These are phyloP conservation scores for Penicillium paneum DNA, from an alignment of 2,329 filamentous ascomycete genomes.

Conservation along the genomic window DNA sequence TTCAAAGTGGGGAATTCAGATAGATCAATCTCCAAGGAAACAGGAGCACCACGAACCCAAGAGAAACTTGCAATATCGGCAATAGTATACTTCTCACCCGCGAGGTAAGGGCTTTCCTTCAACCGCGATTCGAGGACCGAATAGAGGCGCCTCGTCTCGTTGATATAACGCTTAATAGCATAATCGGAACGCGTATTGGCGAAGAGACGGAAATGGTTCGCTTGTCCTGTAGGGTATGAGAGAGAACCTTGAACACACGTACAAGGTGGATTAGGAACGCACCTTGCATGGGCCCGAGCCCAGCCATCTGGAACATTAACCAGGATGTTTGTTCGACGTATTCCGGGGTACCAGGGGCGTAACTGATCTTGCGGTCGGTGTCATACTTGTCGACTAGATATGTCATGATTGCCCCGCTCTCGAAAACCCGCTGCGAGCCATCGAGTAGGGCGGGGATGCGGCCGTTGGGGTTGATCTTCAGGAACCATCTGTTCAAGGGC, in stretches of 20 bases:
- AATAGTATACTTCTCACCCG: constrained; percentile 48
- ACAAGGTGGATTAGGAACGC: background rate
- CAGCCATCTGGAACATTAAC: constrained; percentile 47
- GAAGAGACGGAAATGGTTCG: constrained; percentile 49
- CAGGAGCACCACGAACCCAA: constrained; percentile 38
- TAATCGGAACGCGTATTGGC: constrained; percentile 45
- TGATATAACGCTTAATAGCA: constrained; percentile 47
- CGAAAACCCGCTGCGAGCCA: constrained; percentile 42
- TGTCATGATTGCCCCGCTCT: constrained; percentile 47
- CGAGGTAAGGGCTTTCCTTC: constrained; percentile 42
- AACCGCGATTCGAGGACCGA: constrained; percentile 46
- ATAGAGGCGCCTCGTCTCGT: constrained; percentile 50
- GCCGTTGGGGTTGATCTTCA: constrained; percentile 51
- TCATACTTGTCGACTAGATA: constrained; percentile 49
- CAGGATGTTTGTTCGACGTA: constrained; percentile 47
- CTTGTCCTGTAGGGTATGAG: constrained; percentile 36
- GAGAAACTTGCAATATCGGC: constrained; percentile 48
- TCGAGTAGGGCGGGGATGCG: constrained; percentile 49
- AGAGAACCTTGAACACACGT: background rate
- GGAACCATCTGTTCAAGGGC: constrained; percentile 36
- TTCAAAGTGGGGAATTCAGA: constrained; percentile 32
- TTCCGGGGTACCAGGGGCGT: constrained; percentile 41
- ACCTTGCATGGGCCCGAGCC: constrained; percentile 43
- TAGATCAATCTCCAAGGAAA: constrained; percentile 29
- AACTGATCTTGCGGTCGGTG: constrained; percentile 42